Conservation (phyloP, 2,329 filamentous ascomycete species). For the Penicillium digitatum region DNA sequence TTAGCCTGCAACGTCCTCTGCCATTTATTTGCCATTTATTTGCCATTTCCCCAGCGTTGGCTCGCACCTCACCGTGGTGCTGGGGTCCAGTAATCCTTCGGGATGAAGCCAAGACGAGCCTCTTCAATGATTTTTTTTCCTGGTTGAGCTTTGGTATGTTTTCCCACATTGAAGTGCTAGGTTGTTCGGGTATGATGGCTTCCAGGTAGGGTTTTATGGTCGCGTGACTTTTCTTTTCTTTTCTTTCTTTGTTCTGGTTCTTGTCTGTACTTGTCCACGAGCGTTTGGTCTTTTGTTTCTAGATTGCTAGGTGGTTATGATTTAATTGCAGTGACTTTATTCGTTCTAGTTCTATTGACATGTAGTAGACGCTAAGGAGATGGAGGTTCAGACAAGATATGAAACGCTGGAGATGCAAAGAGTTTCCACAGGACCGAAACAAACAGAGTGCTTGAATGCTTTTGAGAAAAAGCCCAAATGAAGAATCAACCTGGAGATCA, state of each 20-base stretch:
- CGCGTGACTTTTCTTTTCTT: background rate
- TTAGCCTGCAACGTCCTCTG: background rate
- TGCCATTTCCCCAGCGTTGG: conserved; percentile 2
- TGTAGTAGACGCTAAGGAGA: background rate
- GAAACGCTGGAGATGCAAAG: background rate
- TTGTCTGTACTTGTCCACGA: background rate
- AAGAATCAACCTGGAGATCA: background rate
- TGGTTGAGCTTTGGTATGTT: background rate
- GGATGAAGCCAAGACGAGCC: conserved; percentile 13
- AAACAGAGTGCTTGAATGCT: conserved; percentile 7
- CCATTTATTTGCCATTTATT: background rate
- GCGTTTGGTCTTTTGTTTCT: background rate
- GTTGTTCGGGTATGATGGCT: background rate
- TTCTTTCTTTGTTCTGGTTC: background rate
- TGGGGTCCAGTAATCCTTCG: conserved; percentile 10
- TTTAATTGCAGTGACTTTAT: background rate
- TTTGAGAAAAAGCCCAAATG: background rate
- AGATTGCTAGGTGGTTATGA: background rate
- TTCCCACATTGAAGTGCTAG: background rate
- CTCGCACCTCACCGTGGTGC: conserved; percentile 17
- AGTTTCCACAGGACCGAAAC: background rate
- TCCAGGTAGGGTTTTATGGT: background rate
- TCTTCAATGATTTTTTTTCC: background rate
- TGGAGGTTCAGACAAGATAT: background rate
- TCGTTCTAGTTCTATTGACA: conserved; percentile 2